Conservation (phyloP, 129 eudicot species). For the Artemisia annua region DNA sequence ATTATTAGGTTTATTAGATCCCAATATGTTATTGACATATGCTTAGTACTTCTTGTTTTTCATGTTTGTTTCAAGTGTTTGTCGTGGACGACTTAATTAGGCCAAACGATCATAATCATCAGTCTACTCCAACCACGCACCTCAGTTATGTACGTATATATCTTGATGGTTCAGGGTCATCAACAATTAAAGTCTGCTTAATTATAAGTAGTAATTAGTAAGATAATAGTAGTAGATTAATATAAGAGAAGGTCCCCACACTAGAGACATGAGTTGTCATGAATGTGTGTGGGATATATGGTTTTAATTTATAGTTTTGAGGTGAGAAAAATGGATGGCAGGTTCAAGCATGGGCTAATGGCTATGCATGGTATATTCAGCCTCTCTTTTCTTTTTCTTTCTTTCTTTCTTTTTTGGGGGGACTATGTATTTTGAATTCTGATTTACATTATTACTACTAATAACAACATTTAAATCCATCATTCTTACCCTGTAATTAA, state of each 20-base stretch:
- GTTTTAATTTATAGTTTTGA: conserved; percentile 18
- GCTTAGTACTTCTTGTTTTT: no score
- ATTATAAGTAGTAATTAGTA: not conserved
- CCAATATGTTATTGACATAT: no score
- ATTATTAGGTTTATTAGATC: no score
- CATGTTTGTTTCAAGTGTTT: no score
- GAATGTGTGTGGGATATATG: conserved; percentile 10
- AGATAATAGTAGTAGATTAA: not conserved
- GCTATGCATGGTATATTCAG: conserved; percentile 32
- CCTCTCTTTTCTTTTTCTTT: not conserved
- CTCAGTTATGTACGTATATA: not conserved
- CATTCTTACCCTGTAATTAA: not conserved
- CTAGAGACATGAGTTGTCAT: conserved; percentile 29
- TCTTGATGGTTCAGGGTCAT: not conserved
- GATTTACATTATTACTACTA: conserved; percentile 10
- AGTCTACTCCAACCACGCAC: no score
- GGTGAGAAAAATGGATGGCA: conserved; percentile 23
- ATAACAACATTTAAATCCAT: conserved; percentile 6
- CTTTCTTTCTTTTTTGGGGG: conserved; percentile 20
- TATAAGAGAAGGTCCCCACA: conserved; percentile 23
- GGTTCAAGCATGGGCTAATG: conserved; percentile 35
- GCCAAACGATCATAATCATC: no score
- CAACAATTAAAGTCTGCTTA: not conserved
- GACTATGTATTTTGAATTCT: conserved; percentile 10
- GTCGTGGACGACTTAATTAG: no score